Evolutionary conservation across 164 flowering plant genomes (phyloP).

Genomic region (Liquidambar formosana): DNA sequence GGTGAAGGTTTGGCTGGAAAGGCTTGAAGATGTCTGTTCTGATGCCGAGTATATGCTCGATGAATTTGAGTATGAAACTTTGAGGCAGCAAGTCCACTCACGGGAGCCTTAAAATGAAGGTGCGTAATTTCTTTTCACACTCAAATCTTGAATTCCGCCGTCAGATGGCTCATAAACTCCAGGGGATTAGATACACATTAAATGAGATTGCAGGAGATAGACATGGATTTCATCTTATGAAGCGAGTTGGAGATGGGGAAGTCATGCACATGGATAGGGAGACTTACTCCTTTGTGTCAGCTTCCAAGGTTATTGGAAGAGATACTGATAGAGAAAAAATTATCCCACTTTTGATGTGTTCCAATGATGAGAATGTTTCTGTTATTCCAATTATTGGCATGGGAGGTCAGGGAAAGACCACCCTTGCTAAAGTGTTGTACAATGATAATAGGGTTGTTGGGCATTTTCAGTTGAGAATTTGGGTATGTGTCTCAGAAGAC

Average conservation of each 20-base stretch:
- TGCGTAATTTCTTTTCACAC: neutral
- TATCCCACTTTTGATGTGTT: neutral
- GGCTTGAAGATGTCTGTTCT: slow-evolving; percentile 2
- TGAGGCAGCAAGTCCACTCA: neutral
- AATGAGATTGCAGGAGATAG: slow-evolving; percentile 1
- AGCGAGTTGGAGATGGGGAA: neutral
- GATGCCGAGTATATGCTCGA: slow-evolving; percentile 14
- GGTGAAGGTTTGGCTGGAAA: slow-evolving; percentile 6
- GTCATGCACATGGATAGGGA: neutral
- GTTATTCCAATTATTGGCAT: slow-evolving; percentile 27
- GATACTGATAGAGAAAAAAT: slow-evolving; percentile 8
- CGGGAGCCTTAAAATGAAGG: neutral
- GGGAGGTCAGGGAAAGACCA: slow-evolving; percentile 10
- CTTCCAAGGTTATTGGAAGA: slow-evolving; percentile 10
- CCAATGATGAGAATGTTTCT: slow-evolving; percentile 6
- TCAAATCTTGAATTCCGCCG: neutral
- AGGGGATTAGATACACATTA: neutral
- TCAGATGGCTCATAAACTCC: neutral
- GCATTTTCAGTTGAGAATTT: neutral
- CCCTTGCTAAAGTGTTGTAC: slow-evolving; percentile 9
- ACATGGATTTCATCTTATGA: neutral
- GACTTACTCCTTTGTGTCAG: neutral
- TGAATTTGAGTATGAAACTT: neutral
- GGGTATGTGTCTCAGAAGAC: slow-evolving; percentile 6
- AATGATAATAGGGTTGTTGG: neutral